Evolutionary conservation across 768 basidiomycete genomes (phyloP).

Genomic region (Russula compacta): DNA sequence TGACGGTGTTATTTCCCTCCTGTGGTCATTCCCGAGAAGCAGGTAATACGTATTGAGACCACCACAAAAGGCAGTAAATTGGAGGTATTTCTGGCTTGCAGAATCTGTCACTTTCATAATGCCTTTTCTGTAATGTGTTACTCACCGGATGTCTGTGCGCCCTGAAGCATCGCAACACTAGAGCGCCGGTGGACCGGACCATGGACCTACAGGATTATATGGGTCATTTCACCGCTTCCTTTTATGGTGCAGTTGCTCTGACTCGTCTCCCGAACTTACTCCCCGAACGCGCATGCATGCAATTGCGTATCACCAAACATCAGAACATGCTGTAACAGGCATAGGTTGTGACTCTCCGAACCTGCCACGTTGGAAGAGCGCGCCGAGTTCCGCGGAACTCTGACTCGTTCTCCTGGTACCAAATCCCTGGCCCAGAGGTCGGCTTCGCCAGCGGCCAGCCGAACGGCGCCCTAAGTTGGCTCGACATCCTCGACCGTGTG

Average conservation of each 20-base stretch:
- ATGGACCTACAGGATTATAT: not conserved
- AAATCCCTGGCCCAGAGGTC: not conserved
- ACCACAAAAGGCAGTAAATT: not conserved
- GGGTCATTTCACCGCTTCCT: conserved; percentile 1
- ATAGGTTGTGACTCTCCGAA: not conserved
- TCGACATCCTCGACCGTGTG: not conserved
- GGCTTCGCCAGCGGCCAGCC: not conserved
- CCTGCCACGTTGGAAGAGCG: not conserved
- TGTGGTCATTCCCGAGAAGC: not conserved
- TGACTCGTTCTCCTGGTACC: not conserved
- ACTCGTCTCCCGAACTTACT: not conserved
- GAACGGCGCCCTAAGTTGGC: not conserved
- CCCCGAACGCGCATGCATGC: not conserved
- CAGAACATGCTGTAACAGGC: not conserved
- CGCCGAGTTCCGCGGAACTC: not conserved
- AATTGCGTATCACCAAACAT: not conserved
- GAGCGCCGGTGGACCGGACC: conserved; percentile 6
- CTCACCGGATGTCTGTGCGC: conserved; percentile 10
- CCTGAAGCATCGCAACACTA: conserved; percentile 14
- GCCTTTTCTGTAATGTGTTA: not conserved
- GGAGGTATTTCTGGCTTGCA: not conserved
- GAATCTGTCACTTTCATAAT: conserved; percentile 5
- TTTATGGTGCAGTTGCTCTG: conserved; percentile 1
- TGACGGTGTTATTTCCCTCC: not conserved
- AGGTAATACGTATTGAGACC: not conserved